Conservation (phyloP, 768 basidiomycete genomes). For the Trametes villosa region DNA sequence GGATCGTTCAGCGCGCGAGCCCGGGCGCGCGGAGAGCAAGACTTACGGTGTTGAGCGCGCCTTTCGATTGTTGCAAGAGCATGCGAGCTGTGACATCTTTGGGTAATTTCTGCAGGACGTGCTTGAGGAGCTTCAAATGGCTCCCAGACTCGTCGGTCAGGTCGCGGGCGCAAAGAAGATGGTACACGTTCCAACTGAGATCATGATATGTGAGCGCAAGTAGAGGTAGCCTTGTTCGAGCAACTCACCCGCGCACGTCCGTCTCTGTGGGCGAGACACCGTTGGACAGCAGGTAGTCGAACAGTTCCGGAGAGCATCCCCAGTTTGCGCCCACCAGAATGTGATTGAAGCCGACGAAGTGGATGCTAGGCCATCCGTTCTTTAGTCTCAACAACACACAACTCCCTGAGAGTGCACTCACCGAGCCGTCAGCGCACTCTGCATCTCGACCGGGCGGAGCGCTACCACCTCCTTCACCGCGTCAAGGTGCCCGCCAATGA, state of each 20-base stretch:
- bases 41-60: constrained; percentile 50
- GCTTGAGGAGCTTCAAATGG: constrained; percentile 38
- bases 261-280: constrained; percentile 48
- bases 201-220: neutral
- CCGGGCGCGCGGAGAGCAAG: neutral
- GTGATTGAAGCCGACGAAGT: constrained; percentile 43
- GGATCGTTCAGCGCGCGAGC: neutral
- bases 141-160: constrained; percentile 30
- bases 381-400: neutral
- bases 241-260: constrained; percentile 50
- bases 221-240: neutral
- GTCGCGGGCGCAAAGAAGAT: constrained; percentile 44
- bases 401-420: constrained; percentile 30
- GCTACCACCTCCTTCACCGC: constrained; percentile 49
- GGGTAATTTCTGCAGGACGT: constrained; percentile 56
- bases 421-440: constrained; percentile 47
- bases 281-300: constrained; percentile 56
- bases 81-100: constrained; percentile 49
- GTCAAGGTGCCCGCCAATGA: constrained; percentile 42
- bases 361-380: neutral
- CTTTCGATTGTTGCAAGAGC: constrained; percentile 51
- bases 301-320: constrained; percentile 35
- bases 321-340: constrained; percentile 47
- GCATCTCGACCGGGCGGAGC: constrained; percentile 47
- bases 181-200: constrained; percentile 60